Evolutionary conservation across 1,139 yeast genomes (phyloP).

Genomic region (Hyphopichia pseudoburtonii): DNA sequence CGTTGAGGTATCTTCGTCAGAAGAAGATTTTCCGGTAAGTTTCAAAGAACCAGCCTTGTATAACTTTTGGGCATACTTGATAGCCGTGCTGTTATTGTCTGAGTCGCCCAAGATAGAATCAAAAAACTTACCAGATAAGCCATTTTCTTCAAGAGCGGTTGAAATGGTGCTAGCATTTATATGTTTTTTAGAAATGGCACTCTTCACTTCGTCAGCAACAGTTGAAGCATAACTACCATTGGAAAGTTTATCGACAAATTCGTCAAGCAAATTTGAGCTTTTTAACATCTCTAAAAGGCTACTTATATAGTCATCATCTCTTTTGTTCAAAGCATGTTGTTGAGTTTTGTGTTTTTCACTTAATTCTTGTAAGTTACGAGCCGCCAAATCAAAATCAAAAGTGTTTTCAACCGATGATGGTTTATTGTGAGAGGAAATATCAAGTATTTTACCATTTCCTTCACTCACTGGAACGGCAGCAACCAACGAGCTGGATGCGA

Average conservation of each 20-base stretch:
- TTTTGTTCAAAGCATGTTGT: constrained; percentile 2
- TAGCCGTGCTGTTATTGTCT: constrained; percentile 18
- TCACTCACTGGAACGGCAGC: neutral
- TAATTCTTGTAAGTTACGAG: constrained; percentile 3
- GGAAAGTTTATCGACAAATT: constrained; percentile 17
- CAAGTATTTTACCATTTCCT: neutral
- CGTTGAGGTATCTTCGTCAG: neutral
- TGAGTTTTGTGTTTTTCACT: too few species aligned
- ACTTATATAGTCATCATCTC: constrained; percentile 12
- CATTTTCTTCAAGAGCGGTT: constrained; percentile 17
- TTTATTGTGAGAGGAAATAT: neutral
- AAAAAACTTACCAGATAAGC: constrained; percentile 20
- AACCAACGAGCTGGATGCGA: constrained; percentile 1
- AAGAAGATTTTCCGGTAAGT: neutral
- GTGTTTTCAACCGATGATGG: neutral
- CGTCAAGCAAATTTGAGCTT: constrained; percentile 15
- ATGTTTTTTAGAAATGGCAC: constrained; percentile 16
- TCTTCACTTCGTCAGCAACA: constrained; percentile 12
- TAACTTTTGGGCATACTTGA: constrained; percentile 19
- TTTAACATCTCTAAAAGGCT: constrained; percentile 14
- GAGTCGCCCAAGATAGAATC: constrained; percentile 22
- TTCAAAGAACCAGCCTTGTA: constrained; percentile 13
- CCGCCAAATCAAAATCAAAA: constrained; percentile 1
- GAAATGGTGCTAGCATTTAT: constrained; percentile 18
- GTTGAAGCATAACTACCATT: constrained; percentile 14